Evolutionary conservation across 805 yeast genomes (phyloP).

Genomic region (Saturnispora galanensis): DNA sequence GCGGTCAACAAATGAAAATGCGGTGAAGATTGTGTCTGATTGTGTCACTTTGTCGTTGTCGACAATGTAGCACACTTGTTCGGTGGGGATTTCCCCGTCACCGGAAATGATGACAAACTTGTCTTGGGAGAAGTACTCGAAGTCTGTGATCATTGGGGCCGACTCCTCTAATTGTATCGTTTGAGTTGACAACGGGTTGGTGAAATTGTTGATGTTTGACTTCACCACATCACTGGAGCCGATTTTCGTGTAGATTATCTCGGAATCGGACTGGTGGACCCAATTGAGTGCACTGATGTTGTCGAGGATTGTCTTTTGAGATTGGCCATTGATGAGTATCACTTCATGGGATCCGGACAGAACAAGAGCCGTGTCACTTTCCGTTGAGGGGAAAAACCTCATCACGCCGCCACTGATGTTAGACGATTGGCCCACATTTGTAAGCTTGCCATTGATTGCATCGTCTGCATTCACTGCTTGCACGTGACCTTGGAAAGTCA

Average conservation of each 20-base stretch:
- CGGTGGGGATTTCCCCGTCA: conserved; percentile 2
- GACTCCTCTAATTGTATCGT: conserved; percentile 14
- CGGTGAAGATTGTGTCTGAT: conserved; percentile 6
- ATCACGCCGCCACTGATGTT: neutral
- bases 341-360: conserved; percentile 5
- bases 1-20: conserved; percentile 5
- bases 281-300: conserved; percentile 10
- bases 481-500: conserved; percentile 11
- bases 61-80: neutral
- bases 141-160: conserved; percentile 3
- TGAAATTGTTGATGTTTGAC: conserved; percentile 2
- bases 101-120: conserved; percentile 3
- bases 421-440: conserved; percentile 1
- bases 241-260: neutral
- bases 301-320: neutral
- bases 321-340: conserved; percentile 4
- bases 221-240: neutral
- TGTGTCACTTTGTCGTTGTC: neutral
- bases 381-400: conserved; percentile 8
- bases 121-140: conserved; percentile 3
- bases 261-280: conserved; percentile 6
- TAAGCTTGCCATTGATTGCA: conserved; percentile 6
- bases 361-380: neutral
- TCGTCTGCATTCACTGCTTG: conserved; percentile 1
- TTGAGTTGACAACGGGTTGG: conserved; percentile 7